These are phyloP conservation scores for Aspergillus ochraceoroseus DNA, from an alignment of 2,329 filamentous ascomycete genomes.

Conservation along the genomic window DNA sequence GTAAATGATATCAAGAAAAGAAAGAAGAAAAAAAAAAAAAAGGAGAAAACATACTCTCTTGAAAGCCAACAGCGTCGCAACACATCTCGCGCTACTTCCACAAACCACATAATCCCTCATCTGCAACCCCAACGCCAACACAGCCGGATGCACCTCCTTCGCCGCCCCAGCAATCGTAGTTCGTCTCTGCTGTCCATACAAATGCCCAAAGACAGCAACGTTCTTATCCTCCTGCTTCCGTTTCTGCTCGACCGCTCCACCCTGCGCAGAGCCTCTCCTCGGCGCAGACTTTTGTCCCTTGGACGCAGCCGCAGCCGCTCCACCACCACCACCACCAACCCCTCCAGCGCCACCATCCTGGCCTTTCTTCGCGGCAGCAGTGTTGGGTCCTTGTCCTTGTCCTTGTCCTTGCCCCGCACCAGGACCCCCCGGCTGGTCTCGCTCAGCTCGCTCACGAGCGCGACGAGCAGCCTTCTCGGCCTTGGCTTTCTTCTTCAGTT, in stretches of 20 bases:
- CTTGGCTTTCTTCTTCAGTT: constrained; percentile 83
- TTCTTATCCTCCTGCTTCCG: constrained; percentile 61
- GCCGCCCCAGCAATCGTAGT: constrained; percentile 56
- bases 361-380: constrained; percentile 29
- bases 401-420: too few species aligned
- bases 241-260: constrained; percentile 42
- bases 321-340: constrained; percentile 20
- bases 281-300: constrained; percentile 32
- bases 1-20: too few species aligned
- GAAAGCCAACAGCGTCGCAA: constrained; percentile 83
- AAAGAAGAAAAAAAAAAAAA: constrained; percentile 5
- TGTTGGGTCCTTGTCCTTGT: constrained; percentile 20
- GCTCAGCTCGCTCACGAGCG: constrained; percentile 61
- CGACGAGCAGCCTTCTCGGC: constrained; percentile 86
- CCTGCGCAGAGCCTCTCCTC: constrained; percentile 37
- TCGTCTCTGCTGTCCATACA: constrained; percentile 70
- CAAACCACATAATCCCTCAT: constrained; percentile 84
- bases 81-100: constrained; percentile 81
- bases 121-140: constrained; percentile 80
- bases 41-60: constrained; percentile 60
- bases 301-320: constrained; percentile 24
- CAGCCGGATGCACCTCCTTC: constrained; percentile 76
- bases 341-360: constrained; percentile 20
- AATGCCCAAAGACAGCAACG: constrained; percentile 73
- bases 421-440: constrained; percentile 43